A percentile compares a stretch with the other conserved stretches of the same genome.
Conservation (phyloP, 2,329 filamentous ascomycete genomes). For the Paecilomyces sp. region DNA sequence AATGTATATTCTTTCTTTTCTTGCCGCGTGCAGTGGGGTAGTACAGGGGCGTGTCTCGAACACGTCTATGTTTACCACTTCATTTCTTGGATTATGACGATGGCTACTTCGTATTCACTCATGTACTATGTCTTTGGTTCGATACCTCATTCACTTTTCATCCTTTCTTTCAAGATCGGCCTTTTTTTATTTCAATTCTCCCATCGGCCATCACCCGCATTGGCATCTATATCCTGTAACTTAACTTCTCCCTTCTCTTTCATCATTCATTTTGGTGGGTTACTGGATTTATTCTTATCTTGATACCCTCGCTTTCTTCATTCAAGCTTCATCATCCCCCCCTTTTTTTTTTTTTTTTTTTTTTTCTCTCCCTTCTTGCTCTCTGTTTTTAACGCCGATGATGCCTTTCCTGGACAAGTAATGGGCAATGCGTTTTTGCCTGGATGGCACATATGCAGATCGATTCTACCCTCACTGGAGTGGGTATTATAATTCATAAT, state of each 20-base stretch:
- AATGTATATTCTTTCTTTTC: background rate
- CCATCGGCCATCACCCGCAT: background rate
- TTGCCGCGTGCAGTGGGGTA: background rate
- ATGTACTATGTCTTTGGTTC: background rate
- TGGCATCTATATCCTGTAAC: background rate
- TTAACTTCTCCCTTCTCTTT: background rate
- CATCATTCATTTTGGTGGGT: background rate
- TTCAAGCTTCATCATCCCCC: too few species aligned
- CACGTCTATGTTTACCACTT: background rate
- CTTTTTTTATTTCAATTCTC: background rate
- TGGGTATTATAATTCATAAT: background rate
- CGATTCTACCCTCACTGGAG: background rate
- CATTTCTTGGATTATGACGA: conserved; percentile 1
- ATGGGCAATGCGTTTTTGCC: background rate
- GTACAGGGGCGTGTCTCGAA: background rate
- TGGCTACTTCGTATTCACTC: background rate
- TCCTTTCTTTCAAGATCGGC: background rate
- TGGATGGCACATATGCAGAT: background rate
- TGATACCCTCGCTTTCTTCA: background rate
- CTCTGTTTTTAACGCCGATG: background rate
- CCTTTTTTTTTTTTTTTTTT: too few species aligned
- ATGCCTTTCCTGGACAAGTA: background rate
- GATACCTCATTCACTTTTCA: background rate
- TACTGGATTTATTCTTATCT: background rate
- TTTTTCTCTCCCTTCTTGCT: background rate